Percentiles rank a stretch among this genome's conserved stretches.
Evolutionary conservation across 2,329 filamentous ascomycete species (phyloP).

Genomic region (Aspergillus quadrilineatus): DNA sequence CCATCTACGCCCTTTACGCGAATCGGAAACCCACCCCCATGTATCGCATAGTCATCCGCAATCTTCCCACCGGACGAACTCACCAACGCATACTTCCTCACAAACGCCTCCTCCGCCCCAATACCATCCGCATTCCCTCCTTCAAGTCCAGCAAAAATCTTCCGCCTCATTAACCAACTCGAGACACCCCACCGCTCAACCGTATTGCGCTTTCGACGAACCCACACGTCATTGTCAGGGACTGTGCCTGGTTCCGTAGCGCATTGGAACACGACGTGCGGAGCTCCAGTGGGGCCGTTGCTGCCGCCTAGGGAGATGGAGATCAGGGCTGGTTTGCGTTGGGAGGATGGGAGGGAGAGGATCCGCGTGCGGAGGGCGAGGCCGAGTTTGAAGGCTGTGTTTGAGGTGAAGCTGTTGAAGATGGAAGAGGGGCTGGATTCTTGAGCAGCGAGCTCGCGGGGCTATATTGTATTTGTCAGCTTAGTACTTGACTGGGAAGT

Average conservation of each 20-base stretch:
- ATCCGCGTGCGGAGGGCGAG: conserved; percentile 39
- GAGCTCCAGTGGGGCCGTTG: conserved; percentile 15
- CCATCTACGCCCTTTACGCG: conserved; percentile 72
- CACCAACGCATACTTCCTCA: conserved; percentile 63
- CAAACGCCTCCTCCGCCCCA: conserved; percentile 63
- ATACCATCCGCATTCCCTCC: conserved; percentile 46
- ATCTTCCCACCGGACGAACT: conserved; percentile 45
- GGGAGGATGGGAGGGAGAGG: conserved; percentile 30
- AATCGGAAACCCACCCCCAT: conserved; percentile 74
- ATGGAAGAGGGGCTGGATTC: conserved; percentile 30
- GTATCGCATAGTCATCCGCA: conserved; percentile 67
- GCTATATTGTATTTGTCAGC: conserved; percentile 19
- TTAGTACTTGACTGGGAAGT: neutral
- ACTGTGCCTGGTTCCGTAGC: conserved; percentile 65
- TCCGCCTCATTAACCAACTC: conserved; percentile 70
- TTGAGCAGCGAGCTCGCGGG: conserved; percentile 27
- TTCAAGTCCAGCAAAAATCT: conserved; percentile 46
- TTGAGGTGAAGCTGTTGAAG: conserved; percentile 41
- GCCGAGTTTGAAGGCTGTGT: conserved; percentile 41
- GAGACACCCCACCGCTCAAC: conserved; percentile 69
- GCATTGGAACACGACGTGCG: conserved; percentile 68
- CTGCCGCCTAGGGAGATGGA: conserved; percentile 38
- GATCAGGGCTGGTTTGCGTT: conserved; percentile 42
- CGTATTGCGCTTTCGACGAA: conserved; percentile 67
- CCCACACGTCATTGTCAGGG: conserved; percentile 72